Evolutionary conservation across 352 stramenopile species (phyloP).

Genomic region (Aphanomyces cochlioides): DNA sequence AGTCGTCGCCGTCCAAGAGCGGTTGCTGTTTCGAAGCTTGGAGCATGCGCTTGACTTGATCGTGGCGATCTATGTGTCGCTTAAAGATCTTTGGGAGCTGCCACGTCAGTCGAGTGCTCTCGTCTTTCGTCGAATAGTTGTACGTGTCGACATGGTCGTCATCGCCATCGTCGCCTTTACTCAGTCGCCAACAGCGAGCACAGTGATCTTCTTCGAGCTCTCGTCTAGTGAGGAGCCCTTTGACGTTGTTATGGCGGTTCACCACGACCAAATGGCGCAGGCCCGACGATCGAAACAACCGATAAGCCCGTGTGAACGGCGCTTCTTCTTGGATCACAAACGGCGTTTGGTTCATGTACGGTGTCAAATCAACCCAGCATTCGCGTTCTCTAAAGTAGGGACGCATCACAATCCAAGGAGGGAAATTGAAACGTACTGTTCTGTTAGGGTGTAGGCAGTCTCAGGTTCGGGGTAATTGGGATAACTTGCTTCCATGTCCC

Average conservation of each 20-base stretch:
- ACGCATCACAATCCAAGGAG: constrained; percentile 4
- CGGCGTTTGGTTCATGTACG: constrained; percentile 97
- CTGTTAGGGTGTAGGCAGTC: constrained; percentile 31
- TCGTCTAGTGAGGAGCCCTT: constrained; percentile 80
- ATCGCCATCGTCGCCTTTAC: constrained; percentile 17
- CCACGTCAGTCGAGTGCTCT: constrained; percentile 42
- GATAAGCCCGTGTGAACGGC: constrained; percentile 93
- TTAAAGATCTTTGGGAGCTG: constrained; percentile 51
- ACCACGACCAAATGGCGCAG: constrained; percentile 94
- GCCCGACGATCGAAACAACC: constrained; percentile 95
- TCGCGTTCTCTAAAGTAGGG: constrained; percentile 61
- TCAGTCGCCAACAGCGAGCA: constrained; percentile 63
- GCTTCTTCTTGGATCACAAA: constrained; percentile 95
- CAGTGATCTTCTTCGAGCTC: constrained; percentile 84
- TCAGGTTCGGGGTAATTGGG: constrained; percentile 70
- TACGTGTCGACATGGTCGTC: constrained; percentile 63
- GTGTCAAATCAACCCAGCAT: constrained; percentile 92
- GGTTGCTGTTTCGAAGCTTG: constrained; percentile 9
- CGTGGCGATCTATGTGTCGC: constrained; percentile 57
- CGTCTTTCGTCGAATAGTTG: constrained; percentile 65
- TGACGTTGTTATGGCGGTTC: constrained; percentile 90
- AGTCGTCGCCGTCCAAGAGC: constrained; percentile 10
- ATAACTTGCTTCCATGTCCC: constrained; percentile 80
- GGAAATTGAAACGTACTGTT: background rate
- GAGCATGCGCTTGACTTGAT: constrained; percentile 73